Base-by-base conservation (phyloP, 2,329 filamentous ascomycete genomes). In the Cordyceps cateniannulata region DNA sequence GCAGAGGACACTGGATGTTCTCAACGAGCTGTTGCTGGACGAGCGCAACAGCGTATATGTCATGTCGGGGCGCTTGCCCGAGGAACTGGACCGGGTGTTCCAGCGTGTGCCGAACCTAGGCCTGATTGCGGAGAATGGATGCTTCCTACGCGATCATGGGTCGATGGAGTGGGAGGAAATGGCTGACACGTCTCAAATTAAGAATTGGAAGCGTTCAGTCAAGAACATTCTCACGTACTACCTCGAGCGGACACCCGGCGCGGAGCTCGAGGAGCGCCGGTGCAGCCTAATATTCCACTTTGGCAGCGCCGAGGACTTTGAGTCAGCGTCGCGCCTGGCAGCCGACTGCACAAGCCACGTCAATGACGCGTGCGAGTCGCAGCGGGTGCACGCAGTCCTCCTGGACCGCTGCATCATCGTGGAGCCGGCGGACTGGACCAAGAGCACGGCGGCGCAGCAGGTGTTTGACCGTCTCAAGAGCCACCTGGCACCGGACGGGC, bases 281-380 rank as follows among this genome's bases (percentile, higher is more conserved):
- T 96, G 91, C 78, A 95, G 90, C 44, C 79, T 97, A 25, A 85
- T 96, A 62, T 96, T 96, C 79, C 91, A 96, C 74, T 96, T 95
- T 76, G 89, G 90, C 71, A 87, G 86, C 58, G 88, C 89, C 1
- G 89, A 91, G 60, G 91, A 97, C 70, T 84, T 84, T 62, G 85
- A 88, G 56, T 82, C 84, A 25, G 93, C 93, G 0, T 81, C 84
- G 62, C 86, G 91, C 22, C 89, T 93, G 68, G 93, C 92, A 0
- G 89, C 88, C 22, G 93, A 98, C 71, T 96, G 92, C 69, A 91
- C 91, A 0, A 93, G 90, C 64, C 93, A 97, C 69, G 95, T 98
- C 79, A 98, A 98, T 70, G 93, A 96, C 70, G 90, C 91, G 0
- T 96, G 92, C 71, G 88, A 91, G 70, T 85, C 83, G 60, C 90